phyloP scores from a whole-genome alignment of 179 eudicot genomes.

The Pouteria campechiana region DNA sequence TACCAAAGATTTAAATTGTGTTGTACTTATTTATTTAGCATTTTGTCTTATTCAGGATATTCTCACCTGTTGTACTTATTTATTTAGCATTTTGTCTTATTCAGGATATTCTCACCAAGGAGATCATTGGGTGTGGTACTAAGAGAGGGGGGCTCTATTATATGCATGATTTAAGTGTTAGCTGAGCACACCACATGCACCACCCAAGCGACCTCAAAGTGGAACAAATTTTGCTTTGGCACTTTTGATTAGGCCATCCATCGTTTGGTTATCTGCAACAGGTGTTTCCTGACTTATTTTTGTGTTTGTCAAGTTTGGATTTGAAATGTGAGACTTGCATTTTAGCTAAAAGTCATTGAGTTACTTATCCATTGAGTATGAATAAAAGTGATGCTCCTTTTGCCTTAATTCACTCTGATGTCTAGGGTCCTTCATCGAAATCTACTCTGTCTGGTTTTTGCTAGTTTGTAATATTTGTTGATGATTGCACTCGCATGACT shows the following conservation, averaged over 20 bases:
- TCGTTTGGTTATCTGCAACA: constrained; percentile 1
- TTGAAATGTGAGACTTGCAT: constrained; percentile 8
- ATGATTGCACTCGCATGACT: too few relatives aligned
- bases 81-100: background rate
- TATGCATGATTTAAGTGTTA: background rate
- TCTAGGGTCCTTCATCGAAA: too few relatives aligned
- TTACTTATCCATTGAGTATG: background rate
- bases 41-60: too few relatives aligned
- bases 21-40: too few relatives aligned
- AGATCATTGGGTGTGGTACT: constrained; percentile 9
- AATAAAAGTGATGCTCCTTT: too few relatives aligned
- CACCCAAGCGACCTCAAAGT: too few relatives aligned
- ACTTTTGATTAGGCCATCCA: constrained; percentile 1
- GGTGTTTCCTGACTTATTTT: constrained; percentile 1
- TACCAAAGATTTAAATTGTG: too few relatives aligned
- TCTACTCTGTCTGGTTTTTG: too few relatives aligned
- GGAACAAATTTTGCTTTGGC: constrained; percentile 5
- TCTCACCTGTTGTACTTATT: background rate
- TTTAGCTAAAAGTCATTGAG: constrained; percentile 3
- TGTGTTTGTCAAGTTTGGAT: background rate
- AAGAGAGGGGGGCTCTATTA: background rate
- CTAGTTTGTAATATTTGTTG: too few relatives aligned
- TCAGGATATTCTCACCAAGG: constrained; percentile 6
- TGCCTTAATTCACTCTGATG: too few relatives aligned
- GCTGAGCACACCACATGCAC: too few relatives aligned